Evolutionary conservation across 495 filamentous ascomycete genomes (phyloP).

Genomic region (Penicillium parvum): DNA sequence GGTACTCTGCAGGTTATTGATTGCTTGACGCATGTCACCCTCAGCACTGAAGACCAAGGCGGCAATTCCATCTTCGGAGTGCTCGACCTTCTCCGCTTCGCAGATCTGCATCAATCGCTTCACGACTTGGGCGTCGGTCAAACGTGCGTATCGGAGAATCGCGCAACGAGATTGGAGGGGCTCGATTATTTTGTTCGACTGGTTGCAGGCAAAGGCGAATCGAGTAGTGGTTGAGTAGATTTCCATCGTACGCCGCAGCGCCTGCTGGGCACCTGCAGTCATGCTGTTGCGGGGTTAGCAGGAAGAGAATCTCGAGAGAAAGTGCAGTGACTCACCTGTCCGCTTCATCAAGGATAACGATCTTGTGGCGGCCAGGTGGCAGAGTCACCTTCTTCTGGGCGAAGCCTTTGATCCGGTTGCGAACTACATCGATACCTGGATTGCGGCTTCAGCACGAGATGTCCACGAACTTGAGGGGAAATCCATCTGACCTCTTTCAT

Average conservation of each 20-base stretch:
- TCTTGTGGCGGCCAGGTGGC: slow-evolving; percentile 83
- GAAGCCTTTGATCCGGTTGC: slow-evolving; percentile 98
- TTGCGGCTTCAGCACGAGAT: slow-evolving; percentile 7
- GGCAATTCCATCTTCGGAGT: slow-evolving; percentile 89
- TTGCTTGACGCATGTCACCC: slow-evolving; percentile 98
- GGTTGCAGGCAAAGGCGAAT: slow-evolving; percentile 98
- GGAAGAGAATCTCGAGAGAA: not conserved
- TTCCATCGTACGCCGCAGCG: slow-evolving; percentile 95
- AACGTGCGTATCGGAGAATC: slow-evolving; percentile 87
- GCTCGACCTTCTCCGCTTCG: slow-evolving; percentile 79
- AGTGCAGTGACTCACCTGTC: slow-evolving; percentile 56
- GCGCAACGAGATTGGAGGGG: slow-evolving; percentile 94
- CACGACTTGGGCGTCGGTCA: slow-evolving; percentile 90
- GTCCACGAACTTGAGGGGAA: not conserved
- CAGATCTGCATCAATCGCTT: slow-evolving; percentile 87
- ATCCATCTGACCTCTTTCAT: slow-evolving; percentile 72
- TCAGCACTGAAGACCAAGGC: slow-evolving; percentile 95
- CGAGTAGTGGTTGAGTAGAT: slow-evolving; percentile 96
- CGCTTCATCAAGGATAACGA: slow-evolving; percentile 97
- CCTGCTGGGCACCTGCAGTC: slow-evolving; percentile 95
- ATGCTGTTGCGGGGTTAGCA: slow-evolving; percentile 51
- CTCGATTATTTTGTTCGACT: slow-evolving; percentile 99
- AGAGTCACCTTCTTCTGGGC: slow-evolving; percentile 99
- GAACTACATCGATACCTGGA: slow-evolving; percentile 89
- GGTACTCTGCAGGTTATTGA: slow-evolving; percentile 98